Conservation (phyloP, 2,329 filamentous ascomycete genomes). For the Aspergillus pseudotamarii region DNA sequence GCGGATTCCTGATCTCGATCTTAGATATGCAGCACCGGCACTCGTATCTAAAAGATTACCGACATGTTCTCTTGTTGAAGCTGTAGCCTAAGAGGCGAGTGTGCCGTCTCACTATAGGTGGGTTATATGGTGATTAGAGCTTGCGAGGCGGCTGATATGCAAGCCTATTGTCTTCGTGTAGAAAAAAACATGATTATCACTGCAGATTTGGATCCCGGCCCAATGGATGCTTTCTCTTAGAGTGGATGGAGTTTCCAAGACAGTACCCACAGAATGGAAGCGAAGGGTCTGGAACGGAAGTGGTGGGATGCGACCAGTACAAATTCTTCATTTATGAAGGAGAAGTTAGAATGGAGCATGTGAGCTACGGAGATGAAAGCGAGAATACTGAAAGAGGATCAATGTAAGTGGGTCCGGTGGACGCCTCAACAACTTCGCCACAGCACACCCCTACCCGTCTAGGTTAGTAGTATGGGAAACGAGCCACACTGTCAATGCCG, state of each 20-base stretch:
- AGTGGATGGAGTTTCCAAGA: neutral
- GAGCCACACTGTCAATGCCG: neutral
- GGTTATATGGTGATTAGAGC: neutral
- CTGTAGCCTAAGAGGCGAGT: neutral
- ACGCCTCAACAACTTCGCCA: conserved; percentile 7
- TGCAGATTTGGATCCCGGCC: neutral
- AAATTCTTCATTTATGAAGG: neutral
- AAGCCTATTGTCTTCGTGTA: neutral
- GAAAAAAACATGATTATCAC: neutral
- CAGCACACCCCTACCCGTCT: neutral
- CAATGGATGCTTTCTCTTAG: neutral
- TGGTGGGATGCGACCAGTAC: neutral
- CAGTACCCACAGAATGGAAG: neutral
- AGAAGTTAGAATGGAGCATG: neutral
- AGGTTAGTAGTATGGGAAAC: too few species aligned
- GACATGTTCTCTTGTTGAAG: neutral
- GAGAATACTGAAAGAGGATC: neutral
- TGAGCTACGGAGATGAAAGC: neutral
- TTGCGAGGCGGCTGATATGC: neutral
- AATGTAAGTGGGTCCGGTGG: neutral
- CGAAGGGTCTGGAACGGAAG: neutral
- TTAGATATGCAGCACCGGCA: neutral
- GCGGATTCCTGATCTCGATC: neutral
- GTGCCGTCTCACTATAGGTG: neutral
- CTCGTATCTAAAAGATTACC: neutral